These are phyloP conservation scores for Hydnomerulius pinastri DNA, from an alignment of 768 basidiomycete species.

Conservation along the genomic window DNA sequence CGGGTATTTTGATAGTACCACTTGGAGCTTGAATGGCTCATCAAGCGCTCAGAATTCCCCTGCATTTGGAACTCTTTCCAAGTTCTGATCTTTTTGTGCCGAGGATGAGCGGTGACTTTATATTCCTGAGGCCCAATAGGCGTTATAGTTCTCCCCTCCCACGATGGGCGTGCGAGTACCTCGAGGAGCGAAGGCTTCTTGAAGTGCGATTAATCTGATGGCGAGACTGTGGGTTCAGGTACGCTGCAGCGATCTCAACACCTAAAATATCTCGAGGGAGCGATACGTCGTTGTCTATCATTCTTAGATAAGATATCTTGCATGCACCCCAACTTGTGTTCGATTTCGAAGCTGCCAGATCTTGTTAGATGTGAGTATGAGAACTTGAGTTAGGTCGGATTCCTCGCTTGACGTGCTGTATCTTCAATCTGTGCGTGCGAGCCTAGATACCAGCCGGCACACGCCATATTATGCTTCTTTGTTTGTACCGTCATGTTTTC, in stretches of 20 bases:
- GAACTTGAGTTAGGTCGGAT: neutral
- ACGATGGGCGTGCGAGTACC: constrained; percentile 8
- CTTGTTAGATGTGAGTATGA: constrained; percentile 1
- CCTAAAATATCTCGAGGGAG: constrained; percentile 1
- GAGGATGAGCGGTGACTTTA: no score
- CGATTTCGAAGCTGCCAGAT: constrained; percentile 1
- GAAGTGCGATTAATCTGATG: neutral
- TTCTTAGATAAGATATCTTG: constrained; percentile 12
- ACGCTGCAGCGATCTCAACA: neutral
- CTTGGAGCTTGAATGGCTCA: no score
- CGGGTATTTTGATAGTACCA: no score
- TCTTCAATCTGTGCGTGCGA: constrained; percentile 2
- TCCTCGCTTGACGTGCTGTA: neutral
- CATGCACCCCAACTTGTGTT: neutral
- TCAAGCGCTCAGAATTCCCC: no score
- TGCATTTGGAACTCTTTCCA: no score
- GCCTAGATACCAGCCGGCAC: constrained; percentile 10
- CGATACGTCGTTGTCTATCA: neutral
- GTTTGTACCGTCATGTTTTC: neutral
- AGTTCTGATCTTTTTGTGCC: no score
- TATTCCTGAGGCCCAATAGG: neutral
- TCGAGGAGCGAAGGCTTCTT: neutral
- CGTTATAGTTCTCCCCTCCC: neutral
- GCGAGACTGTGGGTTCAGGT: neutral
- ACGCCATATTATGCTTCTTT: neutral